phyloP scores from a whole-genome alignment of 768 basidiomycete species.

The Russula abietina region DNA sequence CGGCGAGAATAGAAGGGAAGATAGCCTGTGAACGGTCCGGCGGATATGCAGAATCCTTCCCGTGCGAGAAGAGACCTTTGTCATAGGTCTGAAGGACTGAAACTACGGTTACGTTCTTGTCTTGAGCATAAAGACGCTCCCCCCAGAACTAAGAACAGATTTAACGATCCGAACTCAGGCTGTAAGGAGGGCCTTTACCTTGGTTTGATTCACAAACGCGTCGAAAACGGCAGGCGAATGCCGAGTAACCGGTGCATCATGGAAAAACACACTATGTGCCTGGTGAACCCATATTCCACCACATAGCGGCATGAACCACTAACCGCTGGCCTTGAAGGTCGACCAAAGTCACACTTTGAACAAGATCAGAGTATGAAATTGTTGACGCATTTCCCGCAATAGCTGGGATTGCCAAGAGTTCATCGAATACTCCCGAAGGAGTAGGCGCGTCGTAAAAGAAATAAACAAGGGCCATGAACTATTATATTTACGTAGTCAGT shows the following conservation, averaged over 20 bases:
- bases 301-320: not conserved
- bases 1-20: not conserved
- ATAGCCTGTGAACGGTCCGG: slow-evolving; percentile 9
- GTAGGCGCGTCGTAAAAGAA: slow-evolving; percentile 25
- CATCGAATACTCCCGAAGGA: slow-evolving; percentile 23
- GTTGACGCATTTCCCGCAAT: not conserved
- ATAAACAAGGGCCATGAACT: not conserved
- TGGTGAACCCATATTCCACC: not conserved
- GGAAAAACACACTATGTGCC: not conserved
- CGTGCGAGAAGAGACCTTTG: slow-evolving; percentile 1
- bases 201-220: slow-evolving; percentile 1
- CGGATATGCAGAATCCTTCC: slow-evolving; percentile 14
- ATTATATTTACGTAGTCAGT: not conserved
- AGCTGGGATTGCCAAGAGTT: slow-evolving; percentile 20
- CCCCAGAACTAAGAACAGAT: slow-evolving; percentile 2
- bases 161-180: not conserved
- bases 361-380: not conserved
- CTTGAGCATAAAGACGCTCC: not conserved
- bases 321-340: not conserved
- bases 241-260: not conserved
- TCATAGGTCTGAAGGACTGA: not conserved
- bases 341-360: not conserved
- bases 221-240: slow-evolving; percentile 1
- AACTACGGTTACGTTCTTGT: not conserved
- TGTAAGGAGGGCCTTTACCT: not conserved